phyloP scores from a whole-genome alignment of 2,329 filamentous ascomycete species.

The Fusarium sp. region DNA sequence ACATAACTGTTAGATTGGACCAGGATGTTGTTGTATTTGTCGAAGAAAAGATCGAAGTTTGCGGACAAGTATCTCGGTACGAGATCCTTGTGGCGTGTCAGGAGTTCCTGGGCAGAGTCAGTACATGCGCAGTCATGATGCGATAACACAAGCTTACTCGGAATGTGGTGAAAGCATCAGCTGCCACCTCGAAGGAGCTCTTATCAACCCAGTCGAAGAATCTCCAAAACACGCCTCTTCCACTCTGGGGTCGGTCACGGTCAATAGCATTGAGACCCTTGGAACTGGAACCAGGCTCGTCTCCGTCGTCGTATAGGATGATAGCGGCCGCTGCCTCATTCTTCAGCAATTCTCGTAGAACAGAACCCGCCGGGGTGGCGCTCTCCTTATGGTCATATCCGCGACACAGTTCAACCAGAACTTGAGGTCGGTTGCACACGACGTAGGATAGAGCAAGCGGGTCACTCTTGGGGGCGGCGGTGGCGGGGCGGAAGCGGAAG shows the following conservation, averaged over 20 bases:
- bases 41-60: slow-evolving; percentile 95
- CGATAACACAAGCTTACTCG: slow-evolving; percentile 70
- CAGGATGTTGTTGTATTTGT: slow-evolving; percentile 87
- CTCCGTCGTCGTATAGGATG: slow-evolving; percentile 92
- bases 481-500: slow-evolving; percentile 86
- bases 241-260: slow-evolving; percentile 80
- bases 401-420: slow-evolving; percentile 88
- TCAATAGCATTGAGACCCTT: slow-evolving; percentile 85
- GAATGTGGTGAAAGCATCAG: slow-evolving; percentile 98
- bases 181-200: slow-evolving; percentile 95
- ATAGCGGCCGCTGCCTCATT: slow-evolving; percentile 92
- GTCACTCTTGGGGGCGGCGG: slow-evolving; percentile 77
- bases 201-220: slow-evolving; percentile 99
- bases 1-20: slow-evolving; percentile 97
- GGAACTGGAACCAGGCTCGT: slow-evolving; percentile 77
- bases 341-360: slow-evolving; percentile 89
- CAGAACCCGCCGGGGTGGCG: slow-evolving; percentile 90
- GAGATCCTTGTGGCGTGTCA: slow-evolving; percentile 94
- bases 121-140: not conserved
- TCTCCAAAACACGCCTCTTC: slow-evolving; percentile 92
- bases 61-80: slow-evolving; percentile 89
- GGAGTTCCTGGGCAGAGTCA: slow-evolving; percentile 76
- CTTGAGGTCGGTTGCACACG: slow-evolving; percentile 86
- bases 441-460: slow-evolving; percentile 91
- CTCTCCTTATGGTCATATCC: slow-evolving; percentile 93